Evolutionary conservation across 1,139 yeast species (phyloP).

Genomic region (Saccharomyces hybrid): DNA sequence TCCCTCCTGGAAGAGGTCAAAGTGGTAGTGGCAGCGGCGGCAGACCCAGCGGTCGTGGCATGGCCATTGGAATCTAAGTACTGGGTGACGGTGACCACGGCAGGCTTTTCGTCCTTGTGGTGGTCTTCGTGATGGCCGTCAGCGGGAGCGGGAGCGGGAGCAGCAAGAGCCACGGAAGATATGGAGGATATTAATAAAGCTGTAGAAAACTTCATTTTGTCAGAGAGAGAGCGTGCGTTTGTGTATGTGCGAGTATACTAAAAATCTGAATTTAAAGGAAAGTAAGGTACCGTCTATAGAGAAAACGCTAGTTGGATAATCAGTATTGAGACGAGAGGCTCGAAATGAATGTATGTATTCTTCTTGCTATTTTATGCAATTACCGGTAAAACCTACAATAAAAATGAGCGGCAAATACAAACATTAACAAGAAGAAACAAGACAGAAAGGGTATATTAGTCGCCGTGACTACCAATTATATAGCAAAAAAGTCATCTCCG

Average conservation of each 20-base stretch:
- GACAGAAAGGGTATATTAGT: not conserved
- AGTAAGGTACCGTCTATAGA: not conserved
- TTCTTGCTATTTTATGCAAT: not conserved
- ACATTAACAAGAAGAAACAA: not conserved
- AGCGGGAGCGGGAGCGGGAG: conserved; percentile 33
- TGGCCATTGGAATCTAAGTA: conserved; percentile 38
- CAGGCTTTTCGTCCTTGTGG: conserved; percentile 24
- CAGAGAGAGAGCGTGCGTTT: not conserved
- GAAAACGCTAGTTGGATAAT: conserved; percentile 3
- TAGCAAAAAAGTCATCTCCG: not conserved
- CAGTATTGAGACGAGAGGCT: not conserved
- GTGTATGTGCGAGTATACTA: not conserved
- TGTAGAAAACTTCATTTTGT: conserved; percentile 15
- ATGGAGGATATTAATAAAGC: conserved; percentile 7
- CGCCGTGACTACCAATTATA: not conserved
- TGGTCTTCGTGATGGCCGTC: conserved; percentile 49
- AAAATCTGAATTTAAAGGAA: not conserved
- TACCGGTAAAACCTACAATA: not conserved
- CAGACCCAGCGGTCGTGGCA: conserved; percentile 21
- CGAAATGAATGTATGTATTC: not conserved
- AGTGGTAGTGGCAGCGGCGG: conserved; percentile 19
- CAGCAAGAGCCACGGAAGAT: conserved; percentile 13
- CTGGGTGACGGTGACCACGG: conserved; percentile 48
- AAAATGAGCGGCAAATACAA: not conserved
- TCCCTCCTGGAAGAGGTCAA: conserved; percentile 15